Base-by-base conservation (phyloP, 305 asterid species). In the Fraxinus floribunda region DNA sequence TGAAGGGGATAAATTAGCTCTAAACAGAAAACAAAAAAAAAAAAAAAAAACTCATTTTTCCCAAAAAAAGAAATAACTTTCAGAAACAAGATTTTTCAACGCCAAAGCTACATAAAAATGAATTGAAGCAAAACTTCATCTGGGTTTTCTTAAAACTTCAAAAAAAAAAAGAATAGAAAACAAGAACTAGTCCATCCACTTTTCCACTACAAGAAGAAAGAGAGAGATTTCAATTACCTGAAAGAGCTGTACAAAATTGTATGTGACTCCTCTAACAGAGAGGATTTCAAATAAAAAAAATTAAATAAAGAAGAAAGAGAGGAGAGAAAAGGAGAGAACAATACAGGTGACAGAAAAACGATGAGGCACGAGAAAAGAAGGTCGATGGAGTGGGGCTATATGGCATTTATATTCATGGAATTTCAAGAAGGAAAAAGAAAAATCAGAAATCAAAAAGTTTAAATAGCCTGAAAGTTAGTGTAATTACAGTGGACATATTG, bases 301-400 rank as follows among this genome's bases (percentile, higher is more conserved):
- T 8, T 10, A 66, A 62, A 64, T 9, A 22, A 64, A 9, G 72
- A 64, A 24, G 72, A 62, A 62, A 8, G 66, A 71, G 44, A 78
- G 22, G 68, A 24, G 38, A 46, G 6, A 15, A 49, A 79, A 80
- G 41, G 80, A 78, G 24, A 30, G 46, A 22, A 1, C 78, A 39
- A 77, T 81, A 76, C 62, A 66, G 74, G 74, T 11, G 18, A 66
- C 74, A 7, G 35, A 24, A 84, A 89, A 88, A n/a, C 77, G 87
- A 92, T 82, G 84, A 78, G 74, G 86, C 84, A 82, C 79, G 94
- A 84, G 86, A 79, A 86, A 88, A 78, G 94, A 90, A 90, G 91
- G 88, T 68, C 80, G 75, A 71, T 1, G 1, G 26, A 83, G 77
- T 38, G 24, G 81, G 81, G 75, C 35, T 78, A 80, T 18, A 24